phyloP scores from a whole-genome alignment of 2,329 filamentous ascomycete species.

The Fusarium transvaalense region DNA sequence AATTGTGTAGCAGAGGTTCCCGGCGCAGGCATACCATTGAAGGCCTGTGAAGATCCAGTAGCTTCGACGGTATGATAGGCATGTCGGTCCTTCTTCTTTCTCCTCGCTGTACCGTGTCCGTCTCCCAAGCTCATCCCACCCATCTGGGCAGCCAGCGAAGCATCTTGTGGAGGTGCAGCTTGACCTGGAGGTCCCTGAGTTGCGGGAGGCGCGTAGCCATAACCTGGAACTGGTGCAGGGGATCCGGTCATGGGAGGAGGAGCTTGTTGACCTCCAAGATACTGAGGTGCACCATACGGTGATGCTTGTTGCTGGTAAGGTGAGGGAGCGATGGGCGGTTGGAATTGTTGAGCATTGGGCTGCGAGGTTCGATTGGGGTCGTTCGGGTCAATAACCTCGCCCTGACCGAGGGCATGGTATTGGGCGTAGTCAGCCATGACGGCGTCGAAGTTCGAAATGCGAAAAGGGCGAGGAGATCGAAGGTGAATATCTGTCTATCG shows the following conservation, averaged over 20 bases:
- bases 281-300: conserved; percentile 57
- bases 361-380: conserved; percentile 65
- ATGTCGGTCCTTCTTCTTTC: conserved; percentile 95
- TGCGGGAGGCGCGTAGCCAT: conserved; percentile 49
- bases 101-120: conserved; percentile 66
- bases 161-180: conserved; percentile 58
- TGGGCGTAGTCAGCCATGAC: conserved; percentile 68
- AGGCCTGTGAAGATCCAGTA: conserved; percentile 74
- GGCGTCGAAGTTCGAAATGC: conserved; percentile 28
- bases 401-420: conserved; percentile 69
- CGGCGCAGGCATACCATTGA: conserved; percentile 74
- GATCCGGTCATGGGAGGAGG: conserved; percentile 44
- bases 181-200: conserved; percentile 45
- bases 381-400: conserved; percentile 66
- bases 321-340: conserved; percentile 65
- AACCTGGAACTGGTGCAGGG: conserved; percentile 46
- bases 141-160: conserved; percentile 77
- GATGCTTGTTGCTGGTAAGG: conserved; percentile 63
- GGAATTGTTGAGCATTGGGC: conserved; percentile 67
- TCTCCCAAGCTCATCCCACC: conserved; percentile 76
- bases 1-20: conserved; percentile 63
- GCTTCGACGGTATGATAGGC: conserved; percentile 90
- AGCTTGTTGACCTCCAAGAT: conserved; percentile 55
- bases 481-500: conserved; percentile 42
- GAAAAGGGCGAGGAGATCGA: conserved; percentile 37